Conservation (phyloP, 805 yeast genomes). For the Metschnikowia shivogae region DNA sequence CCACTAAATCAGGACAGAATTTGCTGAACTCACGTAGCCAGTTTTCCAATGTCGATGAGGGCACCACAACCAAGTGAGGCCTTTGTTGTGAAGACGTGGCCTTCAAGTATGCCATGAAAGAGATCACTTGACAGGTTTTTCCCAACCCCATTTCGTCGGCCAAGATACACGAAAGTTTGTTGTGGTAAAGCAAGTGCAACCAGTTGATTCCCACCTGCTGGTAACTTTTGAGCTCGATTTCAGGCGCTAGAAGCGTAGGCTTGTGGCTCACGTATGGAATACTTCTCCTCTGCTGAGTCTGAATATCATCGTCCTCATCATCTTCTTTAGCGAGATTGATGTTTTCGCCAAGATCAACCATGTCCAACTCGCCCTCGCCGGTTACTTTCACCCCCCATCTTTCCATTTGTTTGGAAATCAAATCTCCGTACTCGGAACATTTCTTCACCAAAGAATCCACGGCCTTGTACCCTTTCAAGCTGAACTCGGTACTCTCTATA, state of each 20-base stretch:
- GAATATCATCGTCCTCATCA: conserved; percentile 35
- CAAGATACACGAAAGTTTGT: conserved; percentile 80
- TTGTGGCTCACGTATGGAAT: conserved; percentile 56
- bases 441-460: conserved; percentile 86
- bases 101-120: conserved; percentile 83
- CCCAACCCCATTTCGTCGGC: conserved; percentile 99
- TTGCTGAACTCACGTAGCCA: conserved; percentile 94
- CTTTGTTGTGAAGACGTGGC: conserved; percentile 53
- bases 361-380: conserved; percentile 65
- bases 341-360: conserved; percentile 41
- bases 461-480: conserved; percentile 85
- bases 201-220: conserved; percentile 98
- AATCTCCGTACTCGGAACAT: conserved; percentile 73
- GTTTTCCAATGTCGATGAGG: conserved; percentile 93
- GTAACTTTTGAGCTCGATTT: conserved; percentile 72
- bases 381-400: conserved; percentile 86
- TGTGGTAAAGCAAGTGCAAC: conserved; percentile 75
- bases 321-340: conserved; percentile 11
- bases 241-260: conserved; percentile 63
- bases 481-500: conserved; percentile 63
- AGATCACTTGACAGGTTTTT: conserved; percentile 92
- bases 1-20: conserved; percentile 76
- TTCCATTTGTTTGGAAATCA: conserved; percentile 66
- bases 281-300: conserved; percentile 21
- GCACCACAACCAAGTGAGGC: conserved; percentile 92